Evolutionary conservation across 2,329 filamentous ascomycete species (phyloP), one percentile per base, ranked within the genome.

Genomic region (Coniochaeta sp.): DNA sequence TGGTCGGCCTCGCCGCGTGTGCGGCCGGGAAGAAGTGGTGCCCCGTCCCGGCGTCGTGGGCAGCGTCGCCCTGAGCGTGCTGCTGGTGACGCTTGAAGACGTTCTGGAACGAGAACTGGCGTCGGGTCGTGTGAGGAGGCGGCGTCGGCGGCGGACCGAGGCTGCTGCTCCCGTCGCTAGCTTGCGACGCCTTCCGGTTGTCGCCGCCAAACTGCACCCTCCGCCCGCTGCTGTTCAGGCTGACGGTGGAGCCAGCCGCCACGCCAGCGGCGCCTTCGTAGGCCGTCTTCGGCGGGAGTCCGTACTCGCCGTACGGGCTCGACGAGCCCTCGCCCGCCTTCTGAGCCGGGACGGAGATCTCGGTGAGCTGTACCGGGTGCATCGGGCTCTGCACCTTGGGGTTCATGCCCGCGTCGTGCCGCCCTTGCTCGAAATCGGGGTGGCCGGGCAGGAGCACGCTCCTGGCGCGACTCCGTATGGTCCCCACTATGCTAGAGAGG

Each of bases 51-150:
- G 47, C 64, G 19, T 71, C 68, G 62, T 4, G 65, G 58, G 36
- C 63, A 63, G 19, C 67, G 19, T 58, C 62, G 24, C 55, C 59
- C 8, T 61, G 61, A 28, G 62, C 65, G 5, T 68, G 64, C 56
- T 68, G 64, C 65, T 78, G 79, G 65, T 80, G 75, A 57, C 87
- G 82, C 62, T 78, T 77, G 73, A 97, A 95, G 58, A 96, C 86
- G 65, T 89, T 91, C 65, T 93, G 89, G 79, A 98, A 98, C 19
- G 90, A 96, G 75, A 98, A 99, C 70, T 96, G 91, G 62, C 93
- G 83, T 65, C 79, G 83, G 12, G 89, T 84, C 32, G 78, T 77
- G 52, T 84, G 84, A 3, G 81, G 85, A 4, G 86, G 86, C 1
- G 87, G 87, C 3, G 83, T 81, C 0, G 88, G 87, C 1, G 85